Evolutionary conservation across 805 yeast species (phyloP).

Genomic region (Cyberlindnera mrakii): DNA sequence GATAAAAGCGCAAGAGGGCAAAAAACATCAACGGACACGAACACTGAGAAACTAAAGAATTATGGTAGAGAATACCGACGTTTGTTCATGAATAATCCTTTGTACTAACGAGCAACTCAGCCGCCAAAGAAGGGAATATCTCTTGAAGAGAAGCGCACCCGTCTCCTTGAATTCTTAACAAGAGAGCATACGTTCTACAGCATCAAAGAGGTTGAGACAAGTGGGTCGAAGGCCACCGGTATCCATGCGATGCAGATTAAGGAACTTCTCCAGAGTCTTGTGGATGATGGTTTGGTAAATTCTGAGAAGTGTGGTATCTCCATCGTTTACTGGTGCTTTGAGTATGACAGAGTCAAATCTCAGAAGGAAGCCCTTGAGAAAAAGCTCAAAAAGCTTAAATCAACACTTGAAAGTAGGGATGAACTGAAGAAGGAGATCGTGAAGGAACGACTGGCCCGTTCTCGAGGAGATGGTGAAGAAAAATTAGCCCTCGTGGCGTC

Average conservation of each 20-base stretch:
- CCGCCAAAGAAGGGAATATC: slow-evolving; percentile 28
- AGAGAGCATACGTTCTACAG: slow-evolving; percentile 35
- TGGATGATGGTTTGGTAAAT: slow-evolving; percentile 44
- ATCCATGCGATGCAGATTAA: slow-evolving; percentile 51
- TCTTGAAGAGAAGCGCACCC: slow-evolving; percentile 34
- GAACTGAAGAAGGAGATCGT: slow-evolving; percentile 9
- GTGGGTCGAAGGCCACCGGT: slow-evolving; percentile 37
- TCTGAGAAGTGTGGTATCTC: slow-evolving; percentile 51
- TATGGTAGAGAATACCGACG: background rate
- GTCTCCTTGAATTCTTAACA: slow-evolving; percentile 34
- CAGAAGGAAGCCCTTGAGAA: slow-evolving; percentile 8
- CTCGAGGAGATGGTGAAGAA: slow-evolving; percentile 1
- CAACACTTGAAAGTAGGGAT: slow-evolving; percentile 10
- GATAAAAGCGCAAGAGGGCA: background rate
- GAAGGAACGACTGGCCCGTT: background rate
- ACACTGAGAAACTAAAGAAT: background rate
- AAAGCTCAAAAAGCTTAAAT: slow-evolving; percentile 1
- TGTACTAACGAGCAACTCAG: background rate
- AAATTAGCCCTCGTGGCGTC: slow-evolving; percentile 7
- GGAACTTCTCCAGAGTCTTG: slow-evolving; percentile 38
- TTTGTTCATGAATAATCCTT: background rate
- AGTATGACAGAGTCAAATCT: slow-evolving; percentile 24
- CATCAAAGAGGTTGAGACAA: slow-evolving; percentile 45
- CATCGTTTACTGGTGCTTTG: slow-evolving; percentile 47
- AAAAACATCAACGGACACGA: background rate